Conservation (phyloP, 2,329 filamentous ascomycete genomes). For the Ascocoryne sarcoides region DNA sequence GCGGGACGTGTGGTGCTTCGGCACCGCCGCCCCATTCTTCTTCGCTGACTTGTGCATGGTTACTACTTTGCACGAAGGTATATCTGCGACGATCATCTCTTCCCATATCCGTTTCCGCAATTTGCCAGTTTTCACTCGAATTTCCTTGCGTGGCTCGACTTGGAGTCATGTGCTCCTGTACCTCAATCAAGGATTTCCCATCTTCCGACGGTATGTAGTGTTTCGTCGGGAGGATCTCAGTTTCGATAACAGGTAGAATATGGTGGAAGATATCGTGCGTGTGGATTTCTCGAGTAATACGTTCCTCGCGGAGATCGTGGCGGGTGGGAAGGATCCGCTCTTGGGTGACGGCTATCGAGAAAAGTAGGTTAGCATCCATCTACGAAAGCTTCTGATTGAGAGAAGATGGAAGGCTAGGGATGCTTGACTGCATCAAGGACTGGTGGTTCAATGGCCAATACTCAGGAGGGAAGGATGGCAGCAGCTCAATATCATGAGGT, state of each 20-base stretch:
- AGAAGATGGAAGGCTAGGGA: background rate
- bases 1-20: conserved; percentile 10
- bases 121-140: conserved; percentile 10
- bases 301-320: conserved; percentile 39
- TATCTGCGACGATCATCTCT: conserved; percentile 1
- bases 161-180: conserved; percentile 35
- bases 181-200: conserved; percentile 36
- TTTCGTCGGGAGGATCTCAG: conserved; percentile 42
- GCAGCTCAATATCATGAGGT: conserved; percentile 7
- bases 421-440: conserved; percentile 5
- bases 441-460: conserved; percentile 11
- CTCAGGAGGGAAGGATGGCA: conserved; percentile 11
- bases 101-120: conserved; percentile 6
- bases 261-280: conserved; percentile 43
- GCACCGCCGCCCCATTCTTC: conserved; percentile 4
- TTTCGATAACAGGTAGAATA: conserved; percentile 43
- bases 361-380: conserved; percentile 15
- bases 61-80: background rate
- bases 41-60: background rate
- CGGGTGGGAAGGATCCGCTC: conserved; percentile 36
- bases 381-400: background rate
- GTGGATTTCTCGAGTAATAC: conserved; percentile 44
- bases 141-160: conserved; percentile 14
- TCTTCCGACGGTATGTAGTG: conserved; percentile 34
- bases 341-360: conserved; percentile 37